phyloP scores from a whole-genome alignment of 805 yeast species.

The Pichia sporocuriosa region DNA sequence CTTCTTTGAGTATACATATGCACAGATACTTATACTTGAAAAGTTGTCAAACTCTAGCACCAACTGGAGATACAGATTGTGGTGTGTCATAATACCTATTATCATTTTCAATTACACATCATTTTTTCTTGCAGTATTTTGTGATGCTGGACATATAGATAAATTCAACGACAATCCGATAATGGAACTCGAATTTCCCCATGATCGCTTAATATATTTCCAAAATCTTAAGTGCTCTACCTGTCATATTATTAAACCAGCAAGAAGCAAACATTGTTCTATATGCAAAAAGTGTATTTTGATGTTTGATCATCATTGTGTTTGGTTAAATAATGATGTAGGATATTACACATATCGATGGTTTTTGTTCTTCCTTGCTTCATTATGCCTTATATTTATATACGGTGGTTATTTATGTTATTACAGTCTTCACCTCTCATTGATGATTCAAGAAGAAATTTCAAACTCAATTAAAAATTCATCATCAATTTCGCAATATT shows the following conservation, averaged over 20 bases:
- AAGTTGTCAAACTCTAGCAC: background rate
- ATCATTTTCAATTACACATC: constrained; percentile 30
- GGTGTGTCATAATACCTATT: constrained; percentile 27
- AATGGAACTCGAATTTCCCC: constrained; percentile 22
- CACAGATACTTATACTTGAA: constrained; percentile 13
- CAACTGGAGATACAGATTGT: constrained; percentile 12
- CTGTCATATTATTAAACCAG: constrained; percentile 63
- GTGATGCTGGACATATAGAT: constrained; percentile 37
- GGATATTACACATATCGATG: constrained; percentile 46
- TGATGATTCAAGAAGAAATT: background rate
- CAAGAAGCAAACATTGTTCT: constrained; percentile 72
- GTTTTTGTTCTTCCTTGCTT: constrained; percentile 38
- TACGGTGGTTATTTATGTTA: constrained; percentile 38
- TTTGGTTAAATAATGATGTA: constrained; percentile 49
- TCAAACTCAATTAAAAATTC: constrained; percentile 7
- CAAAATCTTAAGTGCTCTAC: constrained; percentile 32
- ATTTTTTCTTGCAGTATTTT: constrained; percentile 34
- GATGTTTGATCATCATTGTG: constrained; percentile 59
- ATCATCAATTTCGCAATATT: constrained; percentile 12
- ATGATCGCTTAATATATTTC: constrained; percentile 39
- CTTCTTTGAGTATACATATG: constrained; percentile 22
- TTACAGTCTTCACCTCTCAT: constrained; percentile 18
- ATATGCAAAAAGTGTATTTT: constrained; percentile 59
- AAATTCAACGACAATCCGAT: background rate
- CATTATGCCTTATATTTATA: constrained; percentile 28